These are phyloP conservation scores for Cryptococcus sp. DNA, from an alignment of 1,284 basidiomycete species.

Conservation along the genomic window DNA sequence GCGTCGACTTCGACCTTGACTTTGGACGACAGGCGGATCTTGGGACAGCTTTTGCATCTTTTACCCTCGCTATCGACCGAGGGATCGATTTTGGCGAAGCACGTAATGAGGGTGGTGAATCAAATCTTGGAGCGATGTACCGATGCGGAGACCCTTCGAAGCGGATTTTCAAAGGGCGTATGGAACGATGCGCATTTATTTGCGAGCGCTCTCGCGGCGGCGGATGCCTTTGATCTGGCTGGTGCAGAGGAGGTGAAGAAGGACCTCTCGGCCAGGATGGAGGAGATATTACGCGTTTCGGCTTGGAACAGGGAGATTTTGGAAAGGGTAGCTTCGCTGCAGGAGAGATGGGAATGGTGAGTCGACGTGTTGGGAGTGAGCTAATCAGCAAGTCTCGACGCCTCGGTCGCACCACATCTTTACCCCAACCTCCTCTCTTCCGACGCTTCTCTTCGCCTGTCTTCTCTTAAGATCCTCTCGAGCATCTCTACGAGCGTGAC, in stretches of 20 bases:
- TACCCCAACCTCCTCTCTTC: constrained; percentile 48
- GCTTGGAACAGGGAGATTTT: constrained; percentile 56
- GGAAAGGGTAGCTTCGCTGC: constrained; percentile 52
- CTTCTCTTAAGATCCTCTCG: constrained; percentile 44
- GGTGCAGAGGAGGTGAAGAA: constrained; percentile 11
- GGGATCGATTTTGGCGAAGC: constrained; percentile 16
- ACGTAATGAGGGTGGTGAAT: constrained; percentile 15
- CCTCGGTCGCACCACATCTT: constrained; percentile 13
- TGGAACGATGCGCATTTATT: constrained; percentile 37
- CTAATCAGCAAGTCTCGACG: background rate
- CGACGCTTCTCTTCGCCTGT: constrained; percentile 44
- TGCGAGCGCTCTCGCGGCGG: constrained; percentile 16
- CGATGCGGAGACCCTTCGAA: background rate
- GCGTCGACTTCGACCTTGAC: constrained; percentile 1
- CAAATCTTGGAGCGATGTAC: background rate
- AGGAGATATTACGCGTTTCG: constrained; percentile 53
- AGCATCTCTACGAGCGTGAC: constrained; percentile 11
- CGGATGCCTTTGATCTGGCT: constrained; percentile 1
- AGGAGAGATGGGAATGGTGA: constrained; percentile 35
- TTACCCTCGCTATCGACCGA: constrained; percentile 27
- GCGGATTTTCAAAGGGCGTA: constrained; percentile 19
- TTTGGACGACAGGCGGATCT: constrained; percentile 15
- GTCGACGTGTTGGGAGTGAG: no score
- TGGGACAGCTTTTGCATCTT: constrained; percentile 31
- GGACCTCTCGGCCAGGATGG: background rate